Percentiles rank a stretch among this genome's conserved stretches.
These are phyloP conservation scores for Fraxinus baroniana DNA, from an alignment of 305 asterid species.

Conservation along the genomic window DNA sequence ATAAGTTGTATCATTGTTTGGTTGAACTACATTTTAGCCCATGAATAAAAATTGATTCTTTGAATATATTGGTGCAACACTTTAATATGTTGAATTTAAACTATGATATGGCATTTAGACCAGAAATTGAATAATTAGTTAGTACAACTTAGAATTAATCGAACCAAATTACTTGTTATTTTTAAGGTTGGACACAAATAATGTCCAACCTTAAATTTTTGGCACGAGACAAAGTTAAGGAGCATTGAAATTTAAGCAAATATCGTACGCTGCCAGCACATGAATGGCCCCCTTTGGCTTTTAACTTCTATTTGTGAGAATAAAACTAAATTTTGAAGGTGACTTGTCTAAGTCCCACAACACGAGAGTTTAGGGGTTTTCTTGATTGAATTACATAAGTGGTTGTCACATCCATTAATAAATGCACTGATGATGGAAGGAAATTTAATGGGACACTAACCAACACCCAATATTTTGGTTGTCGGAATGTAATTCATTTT, in stretches of 20 bases:
- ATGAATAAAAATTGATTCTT: too few relatives aligned
- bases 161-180: neutral
- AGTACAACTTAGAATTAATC: neutral
- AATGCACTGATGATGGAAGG: constrained; percentile 37
- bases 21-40: neutral
- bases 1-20: neutral
- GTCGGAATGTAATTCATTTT: too few relatives aligned
- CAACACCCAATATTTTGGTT: constrained; percentile 10
- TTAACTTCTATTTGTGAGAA: constrained; percentile 13
- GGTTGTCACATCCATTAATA: constrained; percentile 30
- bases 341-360: constrained; percentile 22
- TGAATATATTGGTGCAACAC: neutral
- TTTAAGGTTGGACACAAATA: neutral
- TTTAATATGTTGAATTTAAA: neutral
- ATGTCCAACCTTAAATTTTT: neutral
- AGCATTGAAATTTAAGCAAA: neutral
- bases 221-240: constrained; percentile 30
- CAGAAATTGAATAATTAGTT: neutral
- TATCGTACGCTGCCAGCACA: constrained; percentile 2
- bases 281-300: constrained; percentile 13
- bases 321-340: constrained; percentile 20
- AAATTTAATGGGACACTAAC: constrained; percentile 16
- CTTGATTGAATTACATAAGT: constrained; percentile 26
- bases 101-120: neutral
- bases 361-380: neutral